Evolutionary conservation across 2,329 filamentous ascomycete species (phyloP).

Genomic region (Arachnopeziza araneosa): DNA sequence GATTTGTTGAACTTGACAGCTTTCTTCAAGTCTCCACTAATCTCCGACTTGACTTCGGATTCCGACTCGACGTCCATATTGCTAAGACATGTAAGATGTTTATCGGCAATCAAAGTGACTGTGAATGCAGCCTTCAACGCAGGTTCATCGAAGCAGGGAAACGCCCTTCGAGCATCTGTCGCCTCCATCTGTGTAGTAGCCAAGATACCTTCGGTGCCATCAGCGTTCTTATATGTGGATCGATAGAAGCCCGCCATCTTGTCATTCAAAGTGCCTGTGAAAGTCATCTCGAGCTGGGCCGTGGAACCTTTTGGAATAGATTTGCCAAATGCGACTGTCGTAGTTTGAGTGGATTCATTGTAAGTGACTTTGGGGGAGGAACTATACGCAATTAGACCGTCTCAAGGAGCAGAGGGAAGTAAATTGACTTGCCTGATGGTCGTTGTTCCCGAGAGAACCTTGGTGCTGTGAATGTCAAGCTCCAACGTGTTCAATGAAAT

Average conservation of each 20-base stretch:
- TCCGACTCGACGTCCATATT: constrained; percentile 93
- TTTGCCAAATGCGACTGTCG: constrained; percentile 73
- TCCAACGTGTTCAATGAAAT: constrained; percentile 86
- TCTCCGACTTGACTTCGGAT: constrained; percentile 61
- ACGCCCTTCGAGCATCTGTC: constrained; percentile 85
- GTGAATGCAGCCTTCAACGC: constrained; percentile 90
- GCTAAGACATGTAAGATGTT: constrained; percentile 84
- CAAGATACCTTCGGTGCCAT: constrained; percentile 75
- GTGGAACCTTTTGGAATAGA: constrained; percentile 68
- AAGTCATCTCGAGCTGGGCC: constrained; percentile 71
- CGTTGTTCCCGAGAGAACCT: constrained; percentile 56
- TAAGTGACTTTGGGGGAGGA: constrained; percentile 64
- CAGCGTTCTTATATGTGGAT: constrained; percentile 80
- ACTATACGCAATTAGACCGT: constrained; percentile 36
- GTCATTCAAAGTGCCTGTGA: constrained; percentile 77
- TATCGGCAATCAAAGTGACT: constrained; percentile 84
- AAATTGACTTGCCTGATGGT: constrained; percentile 38
- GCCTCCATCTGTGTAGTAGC: constrained; percentile 96
- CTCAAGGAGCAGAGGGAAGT: background rate
- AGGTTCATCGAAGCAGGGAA: constrained; percentile 96
- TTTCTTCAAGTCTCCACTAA: constrained; percentile 64
- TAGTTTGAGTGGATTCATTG: constrained; percentile 75
- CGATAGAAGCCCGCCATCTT: constrained; percentile 98
- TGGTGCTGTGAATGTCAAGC: constrained; percentile 72
- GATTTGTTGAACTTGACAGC: constrained; percentile 88